Evolutionary conservation across 148 eudicot species (phyloP), one percentile per base, ranked within the genome.

Genomic region (Simmondsia chinensis): DNA sequence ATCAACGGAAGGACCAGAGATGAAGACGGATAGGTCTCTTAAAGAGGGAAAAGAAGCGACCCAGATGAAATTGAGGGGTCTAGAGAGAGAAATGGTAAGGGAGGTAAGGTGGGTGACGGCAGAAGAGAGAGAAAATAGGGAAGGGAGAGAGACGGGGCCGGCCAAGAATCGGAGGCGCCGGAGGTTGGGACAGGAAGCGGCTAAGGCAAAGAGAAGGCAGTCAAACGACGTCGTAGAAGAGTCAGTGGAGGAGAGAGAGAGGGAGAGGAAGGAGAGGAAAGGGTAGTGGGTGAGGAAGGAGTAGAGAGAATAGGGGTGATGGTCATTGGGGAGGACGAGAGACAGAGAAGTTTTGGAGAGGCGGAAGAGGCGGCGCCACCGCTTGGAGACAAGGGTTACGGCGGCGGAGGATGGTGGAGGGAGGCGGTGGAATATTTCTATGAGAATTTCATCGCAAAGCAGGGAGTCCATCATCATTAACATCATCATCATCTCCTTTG

Each of bases 341-440:
- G 74, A 60, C 50, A 78, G 77, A 34, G 67, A 14, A 56, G 76
- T 27, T 28, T 30, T 51, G 41, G 81, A 74, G 26, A 62, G 65
- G 56, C 81, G 91, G 46, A 29, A 56, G 57, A 82, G 76, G 39
- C 66, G 81, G 67, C 65, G 76, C 84, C 84, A 82, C 15, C 84
- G 75, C 53, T 48, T 68, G 50, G 70, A 82, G 49, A 77, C 84
- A n/a, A 75, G 72, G 39, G 82, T 45, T 24, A 64, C 40, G 51
- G 74, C 24, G 49, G 74, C 11, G 38, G 66, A 20, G 23, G 75
- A 46, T 14, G 74, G 41, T 2, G 72, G 59, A 0, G 84, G 76
- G 44, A 82, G 72, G 41, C 68, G 82, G 54, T 35, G 70, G 72
- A 82, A 75, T 38, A 82, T 72, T 48, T 72, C 73, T 46, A 77